phyloP scores from a whole-genome alignment of 2,329 filamentous ascomycete genomes.

The Fusarium papillatum region DNA sequence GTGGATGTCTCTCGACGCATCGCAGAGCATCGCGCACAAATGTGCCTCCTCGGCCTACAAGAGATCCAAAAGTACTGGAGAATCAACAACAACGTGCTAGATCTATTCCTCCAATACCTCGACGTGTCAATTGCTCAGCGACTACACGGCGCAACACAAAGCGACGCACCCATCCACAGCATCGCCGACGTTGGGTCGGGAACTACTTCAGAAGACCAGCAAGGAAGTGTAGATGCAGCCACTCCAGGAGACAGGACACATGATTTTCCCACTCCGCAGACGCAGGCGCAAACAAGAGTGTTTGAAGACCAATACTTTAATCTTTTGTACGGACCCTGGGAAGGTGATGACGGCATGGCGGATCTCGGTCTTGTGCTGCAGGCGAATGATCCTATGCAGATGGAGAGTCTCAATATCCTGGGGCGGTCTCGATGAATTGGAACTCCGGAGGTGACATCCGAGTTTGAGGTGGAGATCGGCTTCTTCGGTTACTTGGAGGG shows the following conservation, averaged over 20 bases:
- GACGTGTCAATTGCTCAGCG: slow-evolving; percentile 54
- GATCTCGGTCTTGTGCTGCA: slow-evolving; percentile 51
- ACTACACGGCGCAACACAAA: slow-evolving; percentile 42
- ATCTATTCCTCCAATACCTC: slow-evolving; percentile 54
- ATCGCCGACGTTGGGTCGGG: slow-evolving; percentile 1
- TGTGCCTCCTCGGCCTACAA: slow-evolving; percentile 53
- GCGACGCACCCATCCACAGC: slow-evolving; percentile 12
- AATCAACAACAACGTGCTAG: slow-evolving; percentile 55
- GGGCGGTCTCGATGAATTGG: slow-evolving; percentile 42
- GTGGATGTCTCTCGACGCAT: slow-evolving; percentile 50
- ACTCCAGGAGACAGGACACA: slow-evolving; percentile 2
- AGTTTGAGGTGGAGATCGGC: neutral
- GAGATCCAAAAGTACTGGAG: slow-evolving; percentile 57
- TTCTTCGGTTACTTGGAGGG: slow-evolving; percentile 25
- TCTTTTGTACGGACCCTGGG: slow-evolving; percentile 51
- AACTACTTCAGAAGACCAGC: neutral
- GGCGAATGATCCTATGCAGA: slow-evolving; percentile 47
- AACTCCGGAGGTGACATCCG: neutral
- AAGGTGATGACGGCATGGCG: slow-evolving; percentile 51
- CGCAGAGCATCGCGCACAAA: slow-evolving; percentile 53
- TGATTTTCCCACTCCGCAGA: slow-evolving; percentile 26
- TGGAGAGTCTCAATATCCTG: slow-evolving; percentile 46
- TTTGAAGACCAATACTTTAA: slow-evolving; percentile 53
- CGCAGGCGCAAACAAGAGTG: slow-evolving; percentile 39
- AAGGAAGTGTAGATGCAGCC: neutral